Evolutionary conservation across 208 protist species (phyloP), one percentile per base, ranked within the genome.

Genomic region (Trypanosoma conorhini): DNA sequence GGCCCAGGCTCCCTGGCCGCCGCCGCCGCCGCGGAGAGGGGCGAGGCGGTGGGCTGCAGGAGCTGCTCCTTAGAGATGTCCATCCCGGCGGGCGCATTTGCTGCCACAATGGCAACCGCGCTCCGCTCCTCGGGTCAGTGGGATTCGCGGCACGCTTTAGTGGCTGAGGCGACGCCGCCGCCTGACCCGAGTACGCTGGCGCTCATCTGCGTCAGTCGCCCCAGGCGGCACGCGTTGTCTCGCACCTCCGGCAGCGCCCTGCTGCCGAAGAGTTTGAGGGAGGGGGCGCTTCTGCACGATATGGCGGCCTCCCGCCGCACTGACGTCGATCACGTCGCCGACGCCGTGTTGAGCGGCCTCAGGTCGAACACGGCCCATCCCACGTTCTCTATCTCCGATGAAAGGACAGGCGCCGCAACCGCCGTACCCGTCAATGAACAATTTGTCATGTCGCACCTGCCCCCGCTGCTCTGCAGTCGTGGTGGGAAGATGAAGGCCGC

Each of bases 401-500:
- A 61, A 33, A 59, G 21, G n/a, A 69, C 61, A 8, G 71, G 71
- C 1, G 46, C 54, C 3, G 67, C 56, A 12, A 78, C 73, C 10
- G 69, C 22, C 0, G 40, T 78, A 63, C 73, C 73, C 19, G 26
- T 78, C 5, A 62, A 73, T 62, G 73, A 73, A 31, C 10, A 48
- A 31, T 62, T 62, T 63, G 17, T 63, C n/a, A 65, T 78, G 68
- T 55, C 61, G 0, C 50, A 62, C 7, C 52, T 78, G 22, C 73
- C 65, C 38, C 56, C 73, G 42, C 26, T 72, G 67, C 5, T 77
- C 51, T 33, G 62, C 69, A 35, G 42, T 44, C 26, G 26, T 61
- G 52, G n/a, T 40, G 24, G 40, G 57, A 46, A 51, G 54, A 17
- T 26, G 13, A 40, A 33, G n/a, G 40, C 31, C 10, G 4, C 9